Evolutionary conservation across 192 early-diverging fungal species (phyloP).

Genomic region (Paraglomus occultum): DNA sequence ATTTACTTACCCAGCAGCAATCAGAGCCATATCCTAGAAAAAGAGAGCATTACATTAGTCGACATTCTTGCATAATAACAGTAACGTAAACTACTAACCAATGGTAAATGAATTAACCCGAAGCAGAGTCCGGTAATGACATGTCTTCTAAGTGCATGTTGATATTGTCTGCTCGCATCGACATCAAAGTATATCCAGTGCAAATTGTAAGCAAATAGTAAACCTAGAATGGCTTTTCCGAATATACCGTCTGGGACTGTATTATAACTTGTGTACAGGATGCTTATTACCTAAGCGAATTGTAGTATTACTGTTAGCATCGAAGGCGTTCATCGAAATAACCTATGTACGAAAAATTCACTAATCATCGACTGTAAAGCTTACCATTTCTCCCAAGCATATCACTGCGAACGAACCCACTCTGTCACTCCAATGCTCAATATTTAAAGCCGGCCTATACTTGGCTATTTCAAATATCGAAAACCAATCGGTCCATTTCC

Average conservation of each 20-base stretch:
- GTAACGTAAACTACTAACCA: conserved; percentile 10
- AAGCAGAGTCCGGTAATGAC: conserved; percentile 38
- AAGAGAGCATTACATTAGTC: not conserved
- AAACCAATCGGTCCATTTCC: conserved; percentile 27
- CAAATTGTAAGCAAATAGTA: conserved; percentile 39
- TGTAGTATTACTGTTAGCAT: no score
- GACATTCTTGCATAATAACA: not conserved
- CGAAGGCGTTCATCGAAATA: no score
- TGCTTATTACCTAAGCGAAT: conserved; percentile 24
- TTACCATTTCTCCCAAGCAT: conserved; percentile 39
- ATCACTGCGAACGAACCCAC: conserved; percentile 39
- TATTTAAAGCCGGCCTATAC: conserved; percentile 39
- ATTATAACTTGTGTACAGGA: conserved; percentile 30
- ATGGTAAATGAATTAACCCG: conserved; percentile 31
- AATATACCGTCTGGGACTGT: conserved; percentile 23
- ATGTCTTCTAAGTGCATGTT: conserved; percentile 37
- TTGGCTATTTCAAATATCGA: not conserved
- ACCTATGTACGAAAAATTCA: not conserved
- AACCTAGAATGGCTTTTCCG: conserved; percentile 35
- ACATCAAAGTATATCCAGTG: conserved; percentile 48
- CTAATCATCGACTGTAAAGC: not conserved
- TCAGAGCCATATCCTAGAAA: conserved; percentile 16
- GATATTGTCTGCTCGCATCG: conserved; percentile 37
- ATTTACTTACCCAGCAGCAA: conserved; percentile 11
- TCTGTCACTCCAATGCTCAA: conserved; percentile 41